Base-by-base conservation (phyloP, 148 eudicot genomes). In the Chenopodium quinoa region DNA sequence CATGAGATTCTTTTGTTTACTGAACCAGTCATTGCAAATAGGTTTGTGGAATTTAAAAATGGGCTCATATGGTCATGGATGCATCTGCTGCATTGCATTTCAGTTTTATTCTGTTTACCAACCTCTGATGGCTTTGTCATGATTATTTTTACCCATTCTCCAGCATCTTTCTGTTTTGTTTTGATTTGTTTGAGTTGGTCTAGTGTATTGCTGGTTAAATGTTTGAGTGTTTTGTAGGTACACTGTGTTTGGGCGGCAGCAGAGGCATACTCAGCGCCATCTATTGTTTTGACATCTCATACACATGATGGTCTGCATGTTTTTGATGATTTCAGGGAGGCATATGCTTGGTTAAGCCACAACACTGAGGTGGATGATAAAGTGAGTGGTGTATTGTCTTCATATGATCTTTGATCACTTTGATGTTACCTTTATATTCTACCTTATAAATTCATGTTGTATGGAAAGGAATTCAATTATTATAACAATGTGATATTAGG, bases 241-340 rank as follows among this genome's bases (percentile, higher is more conserved):
- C 98, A 96, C 81, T 93, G 97, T 90, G 99, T 96, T 79, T 96
- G 99, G 98, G 99, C 99, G 40, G 98, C 99, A 68, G 95, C 99
- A 70, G 99, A 96, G 86, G 99, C 99, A 67, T 96, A 96, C 88
- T 96, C 99, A 44, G 99, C 98, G 27, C 99, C 99, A 66, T 93
- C 98, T 52, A 96, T 96, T 75, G 99, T 96, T 80, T 83, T 96
- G 78, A 93, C 98, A 50, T 92, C 99, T 81, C 92, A 87, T 76
- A 80, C 98, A 65, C 88, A 83, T 71, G 97, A 96, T 56, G 99
- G 99, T 78, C 86, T 96, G 84, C 99, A 96, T 80, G 98, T 96
- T 78, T 96, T 96, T 91, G 99, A 96, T 85, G 99, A 96, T 88
- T 96, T 96, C 71, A 88, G 99, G 87, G 99, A 96, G 91, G 99